Percentiles rank a stretch among this genome's conserved stretches.
Conservation (phyloP, 2,329 filamentous ascomycete species). For the Verticillium zaregamsianum region DNA sequence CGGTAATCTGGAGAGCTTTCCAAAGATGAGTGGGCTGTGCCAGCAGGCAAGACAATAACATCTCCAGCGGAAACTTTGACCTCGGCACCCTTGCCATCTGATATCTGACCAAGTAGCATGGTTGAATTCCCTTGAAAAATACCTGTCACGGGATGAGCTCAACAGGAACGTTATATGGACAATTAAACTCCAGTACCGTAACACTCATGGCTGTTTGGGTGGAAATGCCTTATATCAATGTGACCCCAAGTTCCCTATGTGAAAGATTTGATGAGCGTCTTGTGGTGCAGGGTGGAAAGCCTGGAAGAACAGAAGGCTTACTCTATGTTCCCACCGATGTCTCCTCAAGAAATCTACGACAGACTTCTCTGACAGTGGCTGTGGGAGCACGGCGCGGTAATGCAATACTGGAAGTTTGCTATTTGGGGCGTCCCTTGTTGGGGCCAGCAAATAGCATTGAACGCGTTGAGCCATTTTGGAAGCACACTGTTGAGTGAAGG, state of each 20-base stretch:
- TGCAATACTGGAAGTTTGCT: constrained; percentile 16
- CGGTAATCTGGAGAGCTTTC: constrained; percentile 11
- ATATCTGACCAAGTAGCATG: constrained; percentile 14
- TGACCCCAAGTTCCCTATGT: constrained; percentile 12
- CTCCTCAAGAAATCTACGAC: constrained; percentile 9
- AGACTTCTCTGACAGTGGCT: constrained; percentile 10
- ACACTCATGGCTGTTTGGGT: constrained; percentile 18
- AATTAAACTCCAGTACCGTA: constrained; percentile 8
- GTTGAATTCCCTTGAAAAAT: constrained; percentile 17
- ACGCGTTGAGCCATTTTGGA: background rate
- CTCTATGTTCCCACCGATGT: constrained; percentile 17
- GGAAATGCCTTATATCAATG: constrained; percentile 18
- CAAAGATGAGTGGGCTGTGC: constrained; percentile 15
- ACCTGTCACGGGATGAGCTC: no score
- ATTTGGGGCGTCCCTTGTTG: constrained; percentile 9
- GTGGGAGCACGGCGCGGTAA: constrained; percentile 14
- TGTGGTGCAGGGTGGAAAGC: background rate
- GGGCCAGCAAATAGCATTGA: background rate
- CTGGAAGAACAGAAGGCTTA: background rate
- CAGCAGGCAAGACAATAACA: constrained; percentile 16
- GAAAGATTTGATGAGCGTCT: background rate
- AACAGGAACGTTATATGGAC: no score
- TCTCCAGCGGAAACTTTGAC: constrained; percentile 12
- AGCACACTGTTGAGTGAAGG: no score
- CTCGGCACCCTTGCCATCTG: constrained; percentile 10